Base-by-base conservation (phyloP, 2,329 filamentous ascomycete genomes). In the Parasarocladium wereldwijsianum region DNA sequence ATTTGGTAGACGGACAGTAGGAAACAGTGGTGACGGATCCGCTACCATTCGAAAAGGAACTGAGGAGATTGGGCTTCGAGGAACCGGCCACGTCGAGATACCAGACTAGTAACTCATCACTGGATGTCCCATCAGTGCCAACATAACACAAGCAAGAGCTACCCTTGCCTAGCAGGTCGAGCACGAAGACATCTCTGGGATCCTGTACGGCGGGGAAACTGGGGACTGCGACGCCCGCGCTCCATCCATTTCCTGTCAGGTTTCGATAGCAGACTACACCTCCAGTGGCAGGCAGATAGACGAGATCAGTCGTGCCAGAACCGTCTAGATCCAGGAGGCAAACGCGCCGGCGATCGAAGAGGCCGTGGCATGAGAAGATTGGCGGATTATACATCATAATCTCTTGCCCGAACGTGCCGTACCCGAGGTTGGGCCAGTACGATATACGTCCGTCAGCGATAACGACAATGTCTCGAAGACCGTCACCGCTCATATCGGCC, bases 351-450 rank as follows among this genome's bases (percentile, higher is more conserved):
- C 31, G 33, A 12, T 29, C 22, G 29, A 47, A 49, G 2, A 20
- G 9, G 30, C 42, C 41, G 11, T 46, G 35, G 7, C 17, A 14
- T n/a, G n/a, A n/a, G n/a, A n/a, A n/a, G n/a, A n/a, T n/a, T 7
- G 49, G 47, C 1, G 45, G 8, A 33, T 47, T 42, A 4, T 30
- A 38, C 47, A 55, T 52, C 3, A 13, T 22, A 11, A 53, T 36
- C 15, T 39, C 37, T 1, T 12, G 13, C 0, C 44, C 47, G 38
- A 55, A 54, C 1, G 24, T 13, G 2, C 51, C 52, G 33, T 55
- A 42, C 4, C 52, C 52, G 3, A 49, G 23, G 29, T 49, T 54
- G 3, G 51, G 48, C 47, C 51, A 55, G 34, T 53, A 55, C 13
- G 26, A 44, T 2, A 50, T 26, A 11, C 39, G 26, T 0, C 41